Conservation (phyloP, 768 basidiomycete species). For the Boletus rex-veris region DNA sequence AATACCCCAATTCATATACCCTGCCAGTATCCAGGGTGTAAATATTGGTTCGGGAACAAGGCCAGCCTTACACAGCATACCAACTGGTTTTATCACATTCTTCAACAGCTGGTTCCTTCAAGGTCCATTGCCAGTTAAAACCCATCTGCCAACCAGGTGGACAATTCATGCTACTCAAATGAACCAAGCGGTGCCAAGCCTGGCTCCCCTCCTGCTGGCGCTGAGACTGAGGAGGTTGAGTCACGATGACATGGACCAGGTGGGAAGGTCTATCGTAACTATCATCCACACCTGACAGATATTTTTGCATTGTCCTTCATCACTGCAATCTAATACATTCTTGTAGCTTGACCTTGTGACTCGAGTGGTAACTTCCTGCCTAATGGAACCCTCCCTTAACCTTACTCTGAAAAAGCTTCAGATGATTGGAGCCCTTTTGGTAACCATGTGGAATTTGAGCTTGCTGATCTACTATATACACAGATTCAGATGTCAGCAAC, state of each 20-base stretch:
- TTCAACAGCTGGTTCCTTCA: no score
- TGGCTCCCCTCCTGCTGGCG: background rate
- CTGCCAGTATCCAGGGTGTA: background rate
- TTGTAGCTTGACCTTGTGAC: background rate
- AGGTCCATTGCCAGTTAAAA: no score
- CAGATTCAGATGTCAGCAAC: background rate
- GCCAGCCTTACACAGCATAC: background rate
- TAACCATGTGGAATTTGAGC: background rate
- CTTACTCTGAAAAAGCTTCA: background rate
- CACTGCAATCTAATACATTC: no score
- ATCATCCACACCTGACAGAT: background rate
- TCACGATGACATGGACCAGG: background rate
- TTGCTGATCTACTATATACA: background rate
- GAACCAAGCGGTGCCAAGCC: no score
- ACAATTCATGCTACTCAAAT: no score
- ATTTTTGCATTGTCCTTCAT: background rate
- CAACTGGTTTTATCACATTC: background rate
- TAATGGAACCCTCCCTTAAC: background rate
- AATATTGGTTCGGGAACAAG: background rate
- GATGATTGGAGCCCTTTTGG: background rate
- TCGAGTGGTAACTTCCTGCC: background rate
- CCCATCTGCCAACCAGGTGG: no score
- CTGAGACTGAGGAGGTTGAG: background rate
- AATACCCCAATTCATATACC: background rate
- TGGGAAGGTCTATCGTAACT: slow-evolving; percentile 3